Evolutionary conservation across 176 grass and related monocot genomes (phyloP), one percentile per base, ranked within the genome.

Genomic region (Ensete ventricosum): DNA sequence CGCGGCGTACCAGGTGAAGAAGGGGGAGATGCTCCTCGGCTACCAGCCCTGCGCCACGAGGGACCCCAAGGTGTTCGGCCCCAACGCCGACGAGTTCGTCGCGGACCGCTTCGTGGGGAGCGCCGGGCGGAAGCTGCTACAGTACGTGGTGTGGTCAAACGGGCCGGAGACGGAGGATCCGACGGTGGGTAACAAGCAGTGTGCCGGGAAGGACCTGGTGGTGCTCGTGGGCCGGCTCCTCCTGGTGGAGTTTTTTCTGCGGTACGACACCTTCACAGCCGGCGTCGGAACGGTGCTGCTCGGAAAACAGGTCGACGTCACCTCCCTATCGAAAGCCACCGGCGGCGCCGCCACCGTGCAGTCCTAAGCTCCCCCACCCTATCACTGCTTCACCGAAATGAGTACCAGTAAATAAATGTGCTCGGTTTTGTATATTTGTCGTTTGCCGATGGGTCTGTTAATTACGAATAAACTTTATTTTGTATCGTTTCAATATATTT

Each of bases 71-170:
- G 80, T 89, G 67, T 92, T 96, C 62, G 11, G 11, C 3, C 73
- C 76, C 19, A 82, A 55, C 9, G 14, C 59, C 29, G 77, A 88
- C 80, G 74, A 89, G 80, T 92, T 96, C 54, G 81, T 86, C 1
- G 49, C 89, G 0, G 87, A 92, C 52, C 63, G 87, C 25, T 96
- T 96, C 75, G 75, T 85, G 1, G 83, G 69, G 7, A 76, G 55
- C 0, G 71, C 17, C 23, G 81, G 81, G 29, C 25, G 26, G 21
- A 29, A 69, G 75, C 19, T 96, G 62, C 66, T 96, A 9, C 59
- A 76, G 73, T 81, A 89, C 78, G 83, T 96, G 69, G 79, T 84
- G n/a, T 96, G 92, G 92, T 92, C 92, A n/a, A 96, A 96, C 85
- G 89, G 89, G 68, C 49, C 83, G 64, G 92, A 96, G 85, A 92